Evolutionary conservation across 768 basidiomycete species (phyloP).

Genomic region (Termitomyces titanicus): DNA sequence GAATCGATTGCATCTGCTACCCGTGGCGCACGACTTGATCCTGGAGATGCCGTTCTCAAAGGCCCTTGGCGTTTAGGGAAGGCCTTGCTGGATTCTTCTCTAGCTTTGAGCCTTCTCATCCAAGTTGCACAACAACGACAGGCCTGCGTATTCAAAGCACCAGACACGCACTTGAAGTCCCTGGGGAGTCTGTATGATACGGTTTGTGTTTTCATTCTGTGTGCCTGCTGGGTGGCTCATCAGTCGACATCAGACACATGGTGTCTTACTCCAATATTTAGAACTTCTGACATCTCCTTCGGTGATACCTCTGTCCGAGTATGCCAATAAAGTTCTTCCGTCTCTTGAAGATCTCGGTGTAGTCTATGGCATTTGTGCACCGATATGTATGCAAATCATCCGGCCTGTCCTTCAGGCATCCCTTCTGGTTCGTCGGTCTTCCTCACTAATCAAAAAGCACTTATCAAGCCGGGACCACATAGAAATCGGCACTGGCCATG

Average conservation of each 20-base stretch:
- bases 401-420: slow-evolving; percentile 72
- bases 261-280: slow-evolving; percentile 87
- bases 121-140: slow-evolving; percentile 92
- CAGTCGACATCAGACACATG: slow-evolving; percentile 65
- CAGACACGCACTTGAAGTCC: slow-evolving; percentile 79
- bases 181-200: slow-evolving; percentile 86
- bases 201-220: slow-evolving; percentile 43
- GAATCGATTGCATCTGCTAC: slow-evolving; percentile 83
- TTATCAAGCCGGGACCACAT: slow-evolving; percentile 5
- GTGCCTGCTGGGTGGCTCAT: slow-evolving; percentile 6
- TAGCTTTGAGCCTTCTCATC: slow-evolving; percentile 87
- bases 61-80: slow-evolving; percentile 67
- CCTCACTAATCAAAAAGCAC: background rate
- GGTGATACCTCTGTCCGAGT: slow-evolving; percentile 67
- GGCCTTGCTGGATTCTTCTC: slow-evolving; percentile 58
- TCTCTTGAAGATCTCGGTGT: slow-evolving; percentile 68
- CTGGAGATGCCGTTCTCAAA: slow-evolving; percentile 57
- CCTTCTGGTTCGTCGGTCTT: slow-evolving; percentile 48
- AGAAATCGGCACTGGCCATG: slow-evolving; percentile 61
- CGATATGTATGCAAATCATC: slow-evolving; percentile 92
- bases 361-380: slow-evolving; percentile 75
- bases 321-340: slow-evolving; percentile 72
- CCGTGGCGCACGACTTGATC: slow-evolving; percentile 72
- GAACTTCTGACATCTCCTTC: slow-evolving; percentile 78
- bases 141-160: slow-evolving; percentile 71